A percentile compares a stretch with the other conserved stretches of the same genome.
These are phyloP conservation scores for Quercus agrifolia DNA, from an alignment of 306 rosid genomes.

Conservation along the genomic window DNA sequence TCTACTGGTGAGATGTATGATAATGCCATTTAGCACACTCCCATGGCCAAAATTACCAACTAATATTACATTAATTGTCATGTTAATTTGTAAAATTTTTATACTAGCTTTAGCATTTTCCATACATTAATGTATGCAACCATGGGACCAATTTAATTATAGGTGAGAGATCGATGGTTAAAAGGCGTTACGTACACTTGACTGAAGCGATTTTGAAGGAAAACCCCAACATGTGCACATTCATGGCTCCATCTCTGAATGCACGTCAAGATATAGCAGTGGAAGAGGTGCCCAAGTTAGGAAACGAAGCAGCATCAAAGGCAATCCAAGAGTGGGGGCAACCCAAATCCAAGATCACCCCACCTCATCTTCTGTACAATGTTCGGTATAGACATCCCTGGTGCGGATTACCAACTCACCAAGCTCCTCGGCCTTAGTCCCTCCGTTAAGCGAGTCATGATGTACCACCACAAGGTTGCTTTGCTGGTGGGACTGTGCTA, in stretches of 20 bases:
- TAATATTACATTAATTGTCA: too few species aligned
- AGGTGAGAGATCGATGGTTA: conserved; percentile 66
- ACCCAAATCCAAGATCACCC: conserved; percentile 54
- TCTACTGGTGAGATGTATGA: too few species aligned
- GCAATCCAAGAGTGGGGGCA: conserved; percentile 71
- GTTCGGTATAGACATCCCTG: conserved; percentile 62
- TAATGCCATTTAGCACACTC: too few species aligned
- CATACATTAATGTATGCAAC: too few species aligned
- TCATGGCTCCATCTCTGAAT: conserved; percentile 62
- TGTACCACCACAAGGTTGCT: conserved; percentile 63
- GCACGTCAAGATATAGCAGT: conserved; percentile 56
- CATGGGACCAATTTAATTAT: not conserved
- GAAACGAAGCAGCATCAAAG: conserved; percentile 45
- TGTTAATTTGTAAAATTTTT: not conserved
- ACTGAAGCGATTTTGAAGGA: conserved; percentile 46
- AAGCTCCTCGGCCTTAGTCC: conserved; percentile 58
- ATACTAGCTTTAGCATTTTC: too few species aligned
- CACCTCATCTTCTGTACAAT: conserved; percentile 62
- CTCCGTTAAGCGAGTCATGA: conserved; percentile 55
- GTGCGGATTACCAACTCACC: conserved; percentile 53
- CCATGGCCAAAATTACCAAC: too few species aligned
- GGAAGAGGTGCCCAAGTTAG: conserved; percentile 54
- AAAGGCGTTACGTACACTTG: conserved; percentile 47
- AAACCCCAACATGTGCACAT: conserved; percentile 41
- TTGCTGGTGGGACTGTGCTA: conserved; percentile 62